These are phyloP conservation scores for Hypoxylon sp. DNA, from an alignment of 2,329 filamentous ascomycete genomes.

Conservation along the genomic window DNA sequence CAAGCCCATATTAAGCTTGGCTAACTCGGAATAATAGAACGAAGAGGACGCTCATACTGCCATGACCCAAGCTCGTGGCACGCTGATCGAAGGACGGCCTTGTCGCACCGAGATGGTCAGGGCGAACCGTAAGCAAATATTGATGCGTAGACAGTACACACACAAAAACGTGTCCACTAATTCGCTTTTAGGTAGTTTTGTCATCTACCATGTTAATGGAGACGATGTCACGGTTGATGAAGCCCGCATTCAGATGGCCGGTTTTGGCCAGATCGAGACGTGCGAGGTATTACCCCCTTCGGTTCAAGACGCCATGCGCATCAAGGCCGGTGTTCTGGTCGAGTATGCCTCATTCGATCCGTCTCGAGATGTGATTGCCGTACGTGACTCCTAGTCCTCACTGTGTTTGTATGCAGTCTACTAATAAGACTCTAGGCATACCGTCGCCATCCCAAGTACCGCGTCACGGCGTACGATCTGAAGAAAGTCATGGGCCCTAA, in stretches of 20 bases:
- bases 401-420: neutral
- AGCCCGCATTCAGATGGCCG: slow-evolving; percentile 58
- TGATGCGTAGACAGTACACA: slow-evolving; percentile 7
- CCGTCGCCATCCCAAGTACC: slow-evolving; percentile 52
- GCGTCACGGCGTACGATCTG: slow-evolving; percentile 52
- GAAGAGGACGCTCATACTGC: slow-evolving; percentile 64
- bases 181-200: slow-evolving; percentile 60
- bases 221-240: slow-evolving; percentile 58
- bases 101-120: slow-evolving; percentile 72
- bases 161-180: slow-evolving; percentile 43
- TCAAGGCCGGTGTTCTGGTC: slow-evolving; percentile 60
- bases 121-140: slow-evolving; percentile 65
- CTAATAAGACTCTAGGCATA: slow-evolving; percentile 51
- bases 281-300: slow-evolving; percentile 55
- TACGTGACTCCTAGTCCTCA: slow-evolving; percentile 51
- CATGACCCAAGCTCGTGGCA: slow-evolving; percentile 61
- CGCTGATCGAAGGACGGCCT: slow-evolving; percentile 66
- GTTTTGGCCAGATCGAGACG: slow-evolving; percentile 60
- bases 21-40: slow-evolving; percentile 57
- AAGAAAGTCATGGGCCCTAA: slow-evolving; percentile 49
- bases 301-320: slow-evolving; percentile 52
- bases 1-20: neutral
- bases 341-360: slow-evolving; percentile 66
- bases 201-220: slow-evolving; percentile 60
- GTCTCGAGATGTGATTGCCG: slow-evolving; percentile 62